phyloP scores from a whole-genome alignment of 2,329 filamentous ascomycete species.

The Monilinia vaccinii-corymbosi region DNA sequence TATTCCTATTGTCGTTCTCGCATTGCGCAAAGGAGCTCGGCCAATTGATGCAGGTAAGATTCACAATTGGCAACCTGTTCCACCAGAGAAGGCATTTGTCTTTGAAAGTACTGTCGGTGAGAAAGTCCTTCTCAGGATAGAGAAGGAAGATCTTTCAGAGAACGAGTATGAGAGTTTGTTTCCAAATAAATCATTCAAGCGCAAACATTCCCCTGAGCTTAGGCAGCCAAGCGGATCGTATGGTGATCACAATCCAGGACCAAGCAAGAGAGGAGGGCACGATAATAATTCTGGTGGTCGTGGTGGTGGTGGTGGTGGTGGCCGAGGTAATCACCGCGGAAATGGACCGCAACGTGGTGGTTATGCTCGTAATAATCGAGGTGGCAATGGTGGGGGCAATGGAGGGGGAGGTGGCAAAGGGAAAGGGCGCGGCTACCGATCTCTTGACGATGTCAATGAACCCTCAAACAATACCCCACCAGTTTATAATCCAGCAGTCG shows the following conservation, averaged over 20 bases:
- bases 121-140: slow-evolving; percentile 74
- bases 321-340: slow-evolving; percentile 31
- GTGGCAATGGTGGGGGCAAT: slow-evolving; percentile 22
- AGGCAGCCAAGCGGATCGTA: slow-evolving; percentile 22
- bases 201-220: slow-evolving; percentile 48
- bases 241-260: slow-evolving; percentile 27
- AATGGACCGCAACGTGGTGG: slow-evolving; percentile 35
- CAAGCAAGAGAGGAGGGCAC: slow-evolving; percentile 26
- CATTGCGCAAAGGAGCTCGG: slow-evolving; percentile 63
- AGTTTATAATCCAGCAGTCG: slow-evolving; percentile 26
- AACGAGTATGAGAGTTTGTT: slow-evolving; percentile 56
- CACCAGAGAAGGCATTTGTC: slow-evolving; percentile 58
- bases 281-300: slow-evolving; percentile 24
- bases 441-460: slow-evolving; percentile 54
- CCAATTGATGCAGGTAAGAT: slow-evolving; percentile 77
- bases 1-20: slow-evolving; percentile 72
- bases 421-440: slow-evolving; percentile 49
- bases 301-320: slow-evolving; percentile 31
- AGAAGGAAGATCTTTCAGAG: slow-evolving; percentile 56
- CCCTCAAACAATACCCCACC: slow-evolving; percentile 32
- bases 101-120: slow-evolving; percentile 83
- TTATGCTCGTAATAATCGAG: slow-evolving; percentile 20
- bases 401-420: slow-evolving; percentile 28
- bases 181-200: slow-evolving; percentile 50
- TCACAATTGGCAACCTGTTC: slow-evolving; percentile 70